Evolutionary conservation across 2,329 filamentous ascomycete genomes (phyloP).

Genomic region (Exophiala mesophila): DNA sequence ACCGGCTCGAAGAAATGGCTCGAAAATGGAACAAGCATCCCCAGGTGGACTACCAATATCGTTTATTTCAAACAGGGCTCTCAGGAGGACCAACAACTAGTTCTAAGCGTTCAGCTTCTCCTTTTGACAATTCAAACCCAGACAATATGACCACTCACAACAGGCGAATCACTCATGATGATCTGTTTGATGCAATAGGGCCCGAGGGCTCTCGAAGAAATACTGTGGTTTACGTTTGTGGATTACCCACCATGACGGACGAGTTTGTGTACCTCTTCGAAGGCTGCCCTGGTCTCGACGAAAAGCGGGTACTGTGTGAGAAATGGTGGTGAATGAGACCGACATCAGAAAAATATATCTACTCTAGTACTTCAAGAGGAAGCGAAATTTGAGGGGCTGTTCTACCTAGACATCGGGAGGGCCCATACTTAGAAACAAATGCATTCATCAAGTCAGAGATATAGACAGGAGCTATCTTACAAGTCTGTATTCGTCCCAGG

Average conservation of each 20-base stretch:
- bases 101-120: neutral
- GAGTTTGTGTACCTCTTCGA: slow-evolving; percentile 48
- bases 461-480: too few relatives aligned
- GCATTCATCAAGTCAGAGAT: too few relatives aligned
- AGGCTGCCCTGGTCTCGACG: slow-evolving; percentile 40
- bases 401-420: too few relatives aligned
- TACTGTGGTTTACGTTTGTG: slow-evolving; percentile 62
- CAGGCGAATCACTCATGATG: slow-evolving; percentile 34
- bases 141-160: slow-evolving; percentile 28
- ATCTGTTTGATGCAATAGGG: slow-evolving; percentile 33
- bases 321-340: slow-evolving; percentile 66
- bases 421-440: too few relatives aligned
- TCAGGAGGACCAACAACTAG: slow-evolving; percentile 1
- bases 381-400: too few relatives aligned
- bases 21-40: slow-evolving; percentile 23
- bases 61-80: slow-evolving; percentile 51
- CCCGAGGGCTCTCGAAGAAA: slow-evolving; percentile 33
- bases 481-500: too few relatives aligned
- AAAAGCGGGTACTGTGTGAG: slow-evolving; percentile 52
- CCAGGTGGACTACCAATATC: slow-evolving; percentile 39
- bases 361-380: too few relatives aligned
- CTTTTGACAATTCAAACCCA: neutral
- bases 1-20: slow-evolving; percentile 44
- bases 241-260: slow-evolving; percentile 65
- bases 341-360: too few relatives aligned